Evolutionary conservation across 2,329 filamentous ascomycete species (phyloP), one percentile per base, ranked within the genome.

Genomic region (Bimuria novae-zelandiae): DNA sequence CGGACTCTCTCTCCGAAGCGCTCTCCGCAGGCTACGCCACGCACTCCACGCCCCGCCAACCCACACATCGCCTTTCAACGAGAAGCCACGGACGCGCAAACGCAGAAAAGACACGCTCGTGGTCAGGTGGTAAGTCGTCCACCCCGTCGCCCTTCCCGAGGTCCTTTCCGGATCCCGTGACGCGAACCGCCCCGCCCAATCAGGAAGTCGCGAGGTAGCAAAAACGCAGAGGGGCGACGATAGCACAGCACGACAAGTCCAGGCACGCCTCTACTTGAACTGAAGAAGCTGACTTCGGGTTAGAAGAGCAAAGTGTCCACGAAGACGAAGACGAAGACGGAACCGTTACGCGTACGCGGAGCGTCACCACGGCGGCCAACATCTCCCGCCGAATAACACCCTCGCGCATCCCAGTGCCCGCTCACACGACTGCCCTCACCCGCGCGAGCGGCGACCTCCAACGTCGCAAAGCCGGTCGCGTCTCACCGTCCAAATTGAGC

Each of bases 1-100:
- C 66, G 11, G 54, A 58, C 2, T 63, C 57, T 14, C 43, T 54
- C 11, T 45, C 22, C 29, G 57, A 56, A 7, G 58, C 51, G 8
- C 39, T 56, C 16, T 36, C 40, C 8, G 30, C 21, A 1, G 52
- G 57, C 4, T 47, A 49, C 17, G 57, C 54, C 17, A 40, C 43
- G 16, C 16, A 42, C 29, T 47, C 35, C n/a, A 48, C 42, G 16
- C 44, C 47, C 10, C 25, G 36, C 25, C 19, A 7, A 10, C 23
- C 10, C 12, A 6, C 27, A 25, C n/a, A 19, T 12, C 25, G 21
- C 4, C 43, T 17, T 3, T 44, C 41, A 12, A 29, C 33, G 17
- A 32, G 23, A 4, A 14, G n/a, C n/a, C 17, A 21, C 2, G 17
- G 17, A 4, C 27, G 7, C 8, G n/a, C 10, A 29, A 19, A 11